Base-by-base conservation (phyloP, 2,329 filamentous ascomycete genomes). In the Annulohypoxylon truncatum region DNA sequence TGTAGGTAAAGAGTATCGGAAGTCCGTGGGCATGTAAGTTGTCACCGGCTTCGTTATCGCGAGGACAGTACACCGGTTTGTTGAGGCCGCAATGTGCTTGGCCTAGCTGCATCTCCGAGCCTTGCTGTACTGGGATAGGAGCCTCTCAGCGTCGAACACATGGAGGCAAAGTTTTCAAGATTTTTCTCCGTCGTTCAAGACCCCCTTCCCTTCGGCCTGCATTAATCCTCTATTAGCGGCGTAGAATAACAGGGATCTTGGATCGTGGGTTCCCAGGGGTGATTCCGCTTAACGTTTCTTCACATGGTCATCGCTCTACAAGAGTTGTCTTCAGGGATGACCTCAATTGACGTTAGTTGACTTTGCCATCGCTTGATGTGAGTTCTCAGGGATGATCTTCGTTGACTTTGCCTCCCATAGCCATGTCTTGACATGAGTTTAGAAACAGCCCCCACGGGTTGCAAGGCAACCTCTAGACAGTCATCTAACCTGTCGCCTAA, bases 1-100 rank as follows among this genome's bases (percentile, higher is more conserved):
- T 15, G 29, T 20, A 44, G 18, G 8, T 54, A 56, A 63, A 15
- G 52, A 51, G 50, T 40, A 31, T 35, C 67, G 67, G 67, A 69
- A 58, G 54, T 69, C 67, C 67, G 67, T 61, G 18, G 28, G 33
- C 15, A 47, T 26, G 31, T 24, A 42, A 28, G 31, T 53, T 29
- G 15, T 58, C 12, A 18, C 22, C 35, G 35, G 24, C 33, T 48
- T 9, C 9, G 44, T 9, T 47, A 35, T 33, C 33, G 4, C 15
- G 5, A 56, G 56, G 42, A 35, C 8, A 24, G 10, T 26, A 29
- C n/a, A 42, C 28, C 3, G 44, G 33, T 63, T 50, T 55, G 15
- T 54, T 57, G 51, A 3, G 10, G 26, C 20, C 15, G 15, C 42
- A 22, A 50, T 9, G 18, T 53, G n/a, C 24, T 48, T 53, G 48